These are phyloP conservation scores for Fusarium pininemorale DNA, from an alignment of 2,329 filamentous ascomycete genomes.

Conservation along the genomic window DNA sequence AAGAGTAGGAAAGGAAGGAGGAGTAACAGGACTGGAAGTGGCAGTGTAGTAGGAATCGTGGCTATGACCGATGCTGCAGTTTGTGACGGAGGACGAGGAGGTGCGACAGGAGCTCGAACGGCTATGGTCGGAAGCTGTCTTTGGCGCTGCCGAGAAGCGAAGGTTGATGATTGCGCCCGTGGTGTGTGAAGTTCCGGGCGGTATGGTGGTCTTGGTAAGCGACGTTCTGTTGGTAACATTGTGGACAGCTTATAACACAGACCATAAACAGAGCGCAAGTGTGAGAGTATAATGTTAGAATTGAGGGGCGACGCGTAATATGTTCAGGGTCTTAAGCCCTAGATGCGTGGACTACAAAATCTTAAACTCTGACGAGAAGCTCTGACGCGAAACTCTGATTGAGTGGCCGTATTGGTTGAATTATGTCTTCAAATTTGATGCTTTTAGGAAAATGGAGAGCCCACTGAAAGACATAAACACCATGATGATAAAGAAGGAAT, in stretches of 20 bases:
- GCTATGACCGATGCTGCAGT: not conserved
- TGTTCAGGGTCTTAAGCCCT: not conserved
- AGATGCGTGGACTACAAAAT: not conserved
- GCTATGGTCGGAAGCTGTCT: too few species aligned
- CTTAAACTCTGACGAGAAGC: not conserved
- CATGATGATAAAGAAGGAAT: fast-evolving
- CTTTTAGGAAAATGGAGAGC: not conserved
- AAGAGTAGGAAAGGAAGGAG: not conserved
- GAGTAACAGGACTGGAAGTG: not conserved
- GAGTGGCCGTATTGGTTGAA: not conserved
- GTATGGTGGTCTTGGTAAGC: not conserved
- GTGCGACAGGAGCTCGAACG: fast-evolving
- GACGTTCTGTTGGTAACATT: not conserved
- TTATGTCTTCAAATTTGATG: not conserved
- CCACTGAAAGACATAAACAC: not conserved
- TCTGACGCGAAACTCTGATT: not conserved
- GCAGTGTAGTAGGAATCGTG: not conserved
- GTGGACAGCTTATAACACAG: too few species aligned
- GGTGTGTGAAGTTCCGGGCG: too few species aligned
- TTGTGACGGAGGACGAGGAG: not conserved
- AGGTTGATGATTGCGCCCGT: not conserved
- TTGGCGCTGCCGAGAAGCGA: not conserved
- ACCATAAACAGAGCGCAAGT: not conserved
- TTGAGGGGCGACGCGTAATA: not conserved
- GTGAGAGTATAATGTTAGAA: not conserved